These are phyloP conservation scores for Nigrospora osmanthi DNA, from an alignment of 2,329 filamentous ascomycete species.

Conservation along the genomic window DNA sequence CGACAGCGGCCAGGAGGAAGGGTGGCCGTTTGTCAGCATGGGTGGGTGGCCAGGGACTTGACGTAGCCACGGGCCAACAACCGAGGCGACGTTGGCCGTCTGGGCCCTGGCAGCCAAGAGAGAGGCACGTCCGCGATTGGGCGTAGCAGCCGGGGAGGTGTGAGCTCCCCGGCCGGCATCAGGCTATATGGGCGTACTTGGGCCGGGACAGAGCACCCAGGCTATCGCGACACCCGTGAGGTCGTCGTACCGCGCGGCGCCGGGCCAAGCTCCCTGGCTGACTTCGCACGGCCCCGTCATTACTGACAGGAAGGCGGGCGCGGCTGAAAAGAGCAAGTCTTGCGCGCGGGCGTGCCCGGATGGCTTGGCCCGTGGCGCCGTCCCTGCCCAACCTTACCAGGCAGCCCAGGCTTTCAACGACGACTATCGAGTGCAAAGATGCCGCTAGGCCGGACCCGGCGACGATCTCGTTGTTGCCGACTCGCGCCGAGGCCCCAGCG, in stretches of 20 bases:
- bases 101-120: background rate
- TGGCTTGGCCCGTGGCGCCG: no score
- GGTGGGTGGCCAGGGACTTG: background rate
- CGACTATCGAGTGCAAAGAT: no score
- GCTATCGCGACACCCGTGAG: no score
- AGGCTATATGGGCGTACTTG: no score
- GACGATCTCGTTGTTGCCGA: background rate
- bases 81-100: background rate
- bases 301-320: background rate
- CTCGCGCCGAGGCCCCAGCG: no score
- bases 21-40: background rate
- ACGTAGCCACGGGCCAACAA: background rate
- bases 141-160: background rate
- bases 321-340: background rate
- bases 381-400: no score
- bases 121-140: no score
- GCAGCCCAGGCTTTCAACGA: no score
- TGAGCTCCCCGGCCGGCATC: background rate
- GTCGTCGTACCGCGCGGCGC: background rate
- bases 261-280: conserved; percentile 1
- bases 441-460: background rate
- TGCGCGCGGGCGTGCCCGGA: no score
- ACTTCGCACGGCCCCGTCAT: background rate
- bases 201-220: no score
- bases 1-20: background rate